Evolutionary conservation across 73 alveolate genomes (phyloP), one percentile per base, ranked within the genome.

Genomic region (Stentor coeruleus): DNA sequence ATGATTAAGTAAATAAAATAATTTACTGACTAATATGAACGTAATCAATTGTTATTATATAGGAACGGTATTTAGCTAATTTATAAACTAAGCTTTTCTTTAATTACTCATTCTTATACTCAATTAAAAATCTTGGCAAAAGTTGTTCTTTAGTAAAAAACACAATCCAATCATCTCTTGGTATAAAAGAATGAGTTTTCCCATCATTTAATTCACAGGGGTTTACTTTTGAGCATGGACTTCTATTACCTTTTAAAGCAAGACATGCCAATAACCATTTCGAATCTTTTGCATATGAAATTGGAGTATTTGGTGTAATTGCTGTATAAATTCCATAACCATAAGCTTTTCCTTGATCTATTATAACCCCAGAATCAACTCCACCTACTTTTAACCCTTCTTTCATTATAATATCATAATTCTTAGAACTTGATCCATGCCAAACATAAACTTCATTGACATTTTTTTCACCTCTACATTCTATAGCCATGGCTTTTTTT

Each of bases 361-460:
- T 31, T 1, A 11, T 20, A 66, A 66, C 11, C n/a, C 79, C 79
- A n/a, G n/a, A n/a, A 66, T 66, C 79, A 2, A 66, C 37, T 1
- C 79, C 79, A 26, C 79, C 79, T 28, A 66, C 37, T 66, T 66
- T 66, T 26, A 66, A 33, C 39, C 79, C 79, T 66, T 31, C 79
- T 66, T 31, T 66, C 40, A 20, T 20, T 26, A 66, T 66, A 14
- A 11, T 33, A 20, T 66, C 79, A 31, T 66, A 66, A 66, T 26
- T 26, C 37, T 66, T 26, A 20, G 11, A 66, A 1, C 33, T 66
- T 31, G 79, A 66, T 26, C 40, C 79, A 66, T 66, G 79, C n/a
- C n/a, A 66, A 66, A 66, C 39, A 2, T 66, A 66, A 20, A 20
- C 33, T 33, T 66, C 79, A 11, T 66, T 66, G 79, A 20, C 33